These are phyloP conservation scores for Aspergillus sp. DNA, from an alignment of 2,329 filamentous ascomycete species.

Conservation along the genomic window DNA sequence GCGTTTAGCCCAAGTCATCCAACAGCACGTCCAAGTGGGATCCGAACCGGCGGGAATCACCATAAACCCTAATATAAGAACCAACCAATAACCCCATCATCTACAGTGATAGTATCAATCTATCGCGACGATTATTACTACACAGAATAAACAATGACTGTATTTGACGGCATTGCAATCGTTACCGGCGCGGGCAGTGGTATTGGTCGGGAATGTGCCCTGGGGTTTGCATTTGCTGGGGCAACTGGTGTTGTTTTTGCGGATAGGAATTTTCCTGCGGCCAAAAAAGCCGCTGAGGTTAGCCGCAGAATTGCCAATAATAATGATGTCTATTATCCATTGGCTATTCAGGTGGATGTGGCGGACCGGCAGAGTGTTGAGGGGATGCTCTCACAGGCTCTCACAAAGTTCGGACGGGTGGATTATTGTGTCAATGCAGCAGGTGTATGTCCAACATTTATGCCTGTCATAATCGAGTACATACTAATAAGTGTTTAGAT, in stretches of 20 bases:
- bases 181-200: constrained; percentile 10
- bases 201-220: constrained; percentile 7
- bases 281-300: constrained; percentile 14
- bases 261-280: constrained; percentile 15
- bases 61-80: too few relatives aligned
- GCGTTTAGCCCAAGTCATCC: too few relatives aligned
- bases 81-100: too few relatives aligned
- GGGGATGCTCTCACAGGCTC: constrained; percentile 13
- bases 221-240: constrained; percentile 15
- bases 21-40: too few relatives aligned
- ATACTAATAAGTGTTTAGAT: not conserved
- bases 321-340: constrained; percentile 12
- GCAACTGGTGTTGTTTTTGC: constrained; percentile 17
- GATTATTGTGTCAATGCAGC: constrained; percentile 21
- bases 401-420: constrained; percentile 17
- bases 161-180: constrained; percentile 4
- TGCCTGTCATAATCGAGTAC: not conserved
- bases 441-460: constrained; percentile 7
- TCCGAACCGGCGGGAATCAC: too few relatives aligned
- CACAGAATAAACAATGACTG: not conserved
- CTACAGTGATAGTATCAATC: too few relatives aligned
- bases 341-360: constrained; percentile 21
- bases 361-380: constrained; percentile 14
- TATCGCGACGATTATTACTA: too few relatives aligned
- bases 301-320: constrained; percentile 19